Evolutionary conservation across 179 eudicot genomes (phyloP), one percentile per base, ranked within the genome.

Genomic region (Silene vulgaris): DNA sequence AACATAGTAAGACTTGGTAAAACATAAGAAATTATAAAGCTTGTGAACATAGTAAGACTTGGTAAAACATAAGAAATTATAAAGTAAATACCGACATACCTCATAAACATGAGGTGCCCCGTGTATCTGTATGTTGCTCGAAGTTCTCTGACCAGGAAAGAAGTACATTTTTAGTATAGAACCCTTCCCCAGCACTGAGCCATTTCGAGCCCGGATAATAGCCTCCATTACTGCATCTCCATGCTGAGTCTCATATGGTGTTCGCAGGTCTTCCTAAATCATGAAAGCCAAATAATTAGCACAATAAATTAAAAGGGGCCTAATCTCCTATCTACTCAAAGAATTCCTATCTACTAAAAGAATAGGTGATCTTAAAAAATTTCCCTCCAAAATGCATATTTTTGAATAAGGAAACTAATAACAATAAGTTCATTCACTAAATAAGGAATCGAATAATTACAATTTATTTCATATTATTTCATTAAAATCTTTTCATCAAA

Each of bases 161-260:
- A 91, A 93, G 79, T 93, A 93, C 97, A 90, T 91, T 87, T 91
- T 91, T 14, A 90, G 85, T 74, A 91, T 93, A 68, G 90, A 91
- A 8, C 97, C 96, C 79, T 88, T 93, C 69, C 98, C 98, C 65
- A 93, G 78, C 74, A 93, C 97, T 28, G 97, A 91, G 80, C 97
- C 98, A 82, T 80, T 90, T 64, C 96, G 97, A 76, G 87, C 91
- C 84, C 86, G 89, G 67, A 91, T 88, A 81, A 93, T 87, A 69
- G 96, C 88, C 80, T 93, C 98, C 98, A 93, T 91, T 26, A 93
- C 90, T 64, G 97, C 97, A 90, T 93, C 98, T 72, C 98, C 97
- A 75, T 93, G 98, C 79, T 91, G 93, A 79, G 89, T 87, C 80
- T 93, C 98, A 78, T 87, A 87, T 14, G 93, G 93, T 48, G 90